Base-by-base conservation (phyloP, 225 moss, liverwort and hornwort genomes). In the Neckera pumila region DNA sequence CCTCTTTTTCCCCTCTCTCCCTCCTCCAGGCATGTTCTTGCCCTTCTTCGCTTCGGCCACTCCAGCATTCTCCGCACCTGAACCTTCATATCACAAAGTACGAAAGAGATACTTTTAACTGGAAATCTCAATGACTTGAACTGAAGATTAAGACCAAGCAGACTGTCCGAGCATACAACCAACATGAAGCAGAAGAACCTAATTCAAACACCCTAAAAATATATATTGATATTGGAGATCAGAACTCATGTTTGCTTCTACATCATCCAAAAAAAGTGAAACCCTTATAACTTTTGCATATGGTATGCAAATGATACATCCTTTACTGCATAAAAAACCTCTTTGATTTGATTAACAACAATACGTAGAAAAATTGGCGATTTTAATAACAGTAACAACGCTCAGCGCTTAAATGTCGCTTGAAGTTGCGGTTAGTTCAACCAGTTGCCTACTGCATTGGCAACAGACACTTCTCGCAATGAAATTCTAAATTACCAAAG, bases 1-100 rank as follows among this genome's bases (percentile, higher is more conserved):
- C 90, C 97, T 92, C 87, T 95, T 95, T 9, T 89, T 91, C 47
- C 92, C 94, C 26, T 80, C 85, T 61, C 83, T 92, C 47, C 93
- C 92, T 79, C 93, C 93, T 70, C 91, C 94, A 14, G 93, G 92
- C 43, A 91, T 86, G 88, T 93, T 90, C 49, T 66, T 89, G 38
- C 86, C 91, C 86, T 93, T 94, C 92, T 95, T 95, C 62, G 84
- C 56, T 56, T 92, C 82, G 17, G 42, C 56, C 81, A 81, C 83
- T 34, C 15, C 66, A 43, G 74, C 87, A 60, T 61, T 86, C 81
- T 84, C 87, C 15, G 62, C 78, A 84, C 49, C 76, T 38, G 83
- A 64, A 57, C 64, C 91, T 79, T 86, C 82, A 60, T 61, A 88
- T 53, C 53, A 79, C 34, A 84, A 85, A 40, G 70, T 45, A 38